Evolutionary conservation across 2,329 filamentous ascomycete species (phyloP).

Genomic region (Paecilomyces sp.): DNA sequence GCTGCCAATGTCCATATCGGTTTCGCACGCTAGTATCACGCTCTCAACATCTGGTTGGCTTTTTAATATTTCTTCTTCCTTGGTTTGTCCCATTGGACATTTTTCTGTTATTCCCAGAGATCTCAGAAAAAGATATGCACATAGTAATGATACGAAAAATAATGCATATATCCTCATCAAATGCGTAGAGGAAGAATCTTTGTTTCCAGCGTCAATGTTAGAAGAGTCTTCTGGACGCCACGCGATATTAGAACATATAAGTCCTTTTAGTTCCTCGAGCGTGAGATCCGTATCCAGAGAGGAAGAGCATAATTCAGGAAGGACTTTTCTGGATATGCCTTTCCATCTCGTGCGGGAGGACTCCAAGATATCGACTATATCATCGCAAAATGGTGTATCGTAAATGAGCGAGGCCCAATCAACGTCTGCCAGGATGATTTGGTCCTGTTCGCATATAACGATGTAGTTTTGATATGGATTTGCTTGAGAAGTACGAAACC

Average conservation of each 20-base stretch:
- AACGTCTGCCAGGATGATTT: no score
- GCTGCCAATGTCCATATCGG: no score
- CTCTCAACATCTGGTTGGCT: neutral
- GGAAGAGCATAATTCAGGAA: no score
- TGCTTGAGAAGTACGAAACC: no score
- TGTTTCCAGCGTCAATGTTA: neutral
- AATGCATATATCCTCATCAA: neutral
- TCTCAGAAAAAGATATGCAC: neutral
- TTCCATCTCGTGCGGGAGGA: no score
- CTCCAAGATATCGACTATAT: no score
- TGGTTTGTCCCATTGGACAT: neutral
- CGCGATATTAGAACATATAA: neutral
- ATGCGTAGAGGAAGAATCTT: neutral
- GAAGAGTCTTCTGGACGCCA: neutral
- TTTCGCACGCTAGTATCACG: no score
- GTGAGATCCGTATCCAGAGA: neutral
- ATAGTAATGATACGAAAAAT: neutral
- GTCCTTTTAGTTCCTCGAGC: neutral
- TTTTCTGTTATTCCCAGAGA: neutral
- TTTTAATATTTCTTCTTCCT: neutral
- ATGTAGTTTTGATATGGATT: no score
- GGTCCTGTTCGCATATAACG: no score
- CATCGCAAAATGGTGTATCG: no score
- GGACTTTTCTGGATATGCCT: no score
- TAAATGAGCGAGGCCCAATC: no score